Evolutionary conservation across 345 rosid genomes (phyloP), one percentile per base, ranked within the genome.

Genomic region (Triadica sebifera): DNA sequence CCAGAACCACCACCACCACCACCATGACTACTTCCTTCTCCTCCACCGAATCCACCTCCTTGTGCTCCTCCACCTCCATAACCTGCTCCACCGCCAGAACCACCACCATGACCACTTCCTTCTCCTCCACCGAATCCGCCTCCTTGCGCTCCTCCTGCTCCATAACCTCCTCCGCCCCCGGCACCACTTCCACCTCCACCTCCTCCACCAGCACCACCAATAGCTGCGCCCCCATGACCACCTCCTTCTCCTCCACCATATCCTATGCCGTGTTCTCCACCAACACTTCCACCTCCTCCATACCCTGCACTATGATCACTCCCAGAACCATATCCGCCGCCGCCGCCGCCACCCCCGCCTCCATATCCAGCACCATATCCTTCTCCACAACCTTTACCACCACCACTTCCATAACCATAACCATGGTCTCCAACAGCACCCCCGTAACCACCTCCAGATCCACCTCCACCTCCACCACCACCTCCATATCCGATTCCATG

Each of bases 1-100:
- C 85, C 88, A 0, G 84, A 83, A 63, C 81, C 77, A 1, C 75
- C 78, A 38, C 86, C 86, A 71, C 82, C 80, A 2, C 77, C 62
- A 1, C 79, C 83, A 1, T 81, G 80, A 74, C 78, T 85, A 0
- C 80, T 80, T 66, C 74, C 87, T 62, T 77, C 80, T 57, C 87
- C 89, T 58, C 81, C 78, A 47, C 83, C 85, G 19, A 77, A 79
- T 38, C 76, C 80, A 0, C 70, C 69, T 24, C 71, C 83, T 2
- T 53, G 58, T 53, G 58, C 22, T 17, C 58, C 58, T 53, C 58
- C 58, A 0, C 22, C 58, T 19, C 58, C 58, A 53, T 53, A 53
- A 53, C 58, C 58, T 17, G 58, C n/a, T 17, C 58, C n/a, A n/a
- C n/a, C n/a, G n/a, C n/a, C n/a, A n/a, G n/a, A n/a, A n/a, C n/a